A percentile compares a stretch with the other conserved stretches of the same genome.
These are phyloP conservation scores for Fusarium sp. DNA, from an alignment of 2,329 filamentous ascomycete species.

Conservation along the genomic window DNA sequence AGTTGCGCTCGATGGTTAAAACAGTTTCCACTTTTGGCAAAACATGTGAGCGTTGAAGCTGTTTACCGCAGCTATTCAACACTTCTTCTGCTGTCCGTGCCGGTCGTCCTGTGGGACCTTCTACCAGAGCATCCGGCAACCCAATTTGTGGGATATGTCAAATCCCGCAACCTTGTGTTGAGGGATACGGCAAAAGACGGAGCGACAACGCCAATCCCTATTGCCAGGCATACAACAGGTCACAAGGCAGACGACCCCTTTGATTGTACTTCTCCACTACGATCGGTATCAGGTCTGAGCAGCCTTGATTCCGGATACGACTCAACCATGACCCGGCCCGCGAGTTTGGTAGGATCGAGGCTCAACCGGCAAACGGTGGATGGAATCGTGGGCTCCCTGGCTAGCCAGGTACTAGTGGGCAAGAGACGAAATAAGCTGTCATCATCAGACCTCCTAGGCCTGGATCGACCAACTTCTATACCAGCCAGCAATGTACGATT, in stretches of 20 bases:
- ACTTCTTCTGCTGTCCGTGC: slow-evolving; percentile 45
- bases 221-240: slow-evolving; percentile 31
- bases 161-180: slow-evolving; percentile 43
- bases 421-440: slow-evolving; percentile 39
- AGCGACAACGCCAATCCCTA: slow-evolving; percentile 44
- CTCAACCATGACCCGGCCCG: slow-evolving; percentile 44
- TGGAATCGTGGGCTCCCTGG: slow-evolving; percentile 26
- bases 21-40: slow-evolving; percentile 49
- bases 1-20: slow-evolving; percentile 49
- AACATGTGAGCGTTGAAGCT: slow-evolving; percentile 45
- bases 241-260: slow-evolving; percentile 28
- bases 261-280: slow-evolving; percentile 42
- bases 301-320: slow-evolving; percentile 50
- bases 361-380: slow-evolving; percentile 39
- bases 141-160: slow-evolving; percentile 49
- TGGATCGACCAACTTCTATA: slow-evolving; percentile 34
- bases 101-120: slow-evolving; percentile 48
- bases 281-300: slow-evolving; percentile 42
- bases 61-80: slow-evolving; percentile 48
- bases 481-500: slow-evolving; percentile 9
- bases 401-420: slow-evolving; percentile 32
- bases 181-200: slow-evolving; percentile 25
- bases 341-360: slow-evolving; percentile 37
- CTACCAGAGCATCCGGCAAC: slow-evolving; percentile 47
- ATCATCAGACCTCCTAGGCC: slow-evolving; percentile 37